A percentile compares a stretch with the other conserved stretches of the same genome.
Conservation (phyloP, 352 stramenopile genomes). For the Phytophthora vignae region DNA sequence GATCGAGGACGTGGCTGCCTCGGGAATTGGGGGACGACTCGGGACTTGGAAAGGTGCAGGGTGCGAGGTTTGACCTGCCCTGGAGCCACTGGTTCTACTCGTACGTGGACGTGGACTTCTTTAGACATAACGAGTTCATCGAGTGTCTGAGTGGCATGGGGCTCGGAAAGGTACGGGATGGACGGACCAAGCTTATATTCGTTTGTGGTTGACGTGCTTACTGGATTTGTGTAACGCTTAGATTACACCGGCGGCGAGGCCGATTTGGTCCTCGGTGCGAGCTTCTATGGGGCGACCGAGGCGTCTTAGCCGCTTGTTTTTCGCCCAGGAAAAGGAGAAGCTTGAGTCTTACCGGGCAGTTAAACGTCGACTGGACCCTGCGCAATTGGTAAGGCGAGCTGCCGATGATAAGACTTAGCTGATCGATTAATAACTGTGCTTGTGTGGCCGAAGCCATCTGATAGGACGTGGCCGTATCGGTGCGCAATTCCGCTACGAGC, state of each 20-base stretch:
- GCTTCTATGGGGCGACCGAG: conserved; percentile 77
- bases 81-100: conserved; percentile 81
- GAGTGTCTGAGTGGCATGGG: conserved; percentile 74
- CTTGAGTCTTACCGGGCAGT: conserved; percentile 63
- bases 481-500: conserved; percentile 20
- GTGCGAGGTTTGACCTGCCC: conserved; percentile 59
- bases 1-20: conserved; percentile 21
- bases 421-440: background rate
- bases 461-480: conserved; percentile 35
- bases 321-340: conserved; percentile 74
- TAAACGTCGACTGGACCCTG: conserved; percentile 38
- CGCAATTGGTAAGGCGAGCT: conserved; percentile 19
- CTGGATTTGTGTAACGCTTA: conserved; percentile 17
- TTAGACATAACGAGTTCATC: conserved; percentile 81
- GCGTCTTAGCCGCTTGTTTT: conserved; percentile 72
- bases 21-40: conserved; percentile 9
- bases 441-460: conserved; percentile 15
- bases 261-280: conserved; percentile 82
- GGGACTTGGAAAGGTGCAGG: conserved; percentile 21
- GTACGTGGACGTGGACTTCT: conserved; percentile 72
- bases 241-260: conserved; percentile 58
- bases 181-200: background rate
- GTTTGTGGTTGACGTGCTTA: background rate
- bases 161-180: conserved; percentile 56
- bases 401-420: background rate